A percentile compares a stretch with the other conserved stretches of the same genome.
phyloP scores from a whole-genome alignment of 1,284 basidiomycete genomes.

The Heterobasidion irregulare region DNA sequence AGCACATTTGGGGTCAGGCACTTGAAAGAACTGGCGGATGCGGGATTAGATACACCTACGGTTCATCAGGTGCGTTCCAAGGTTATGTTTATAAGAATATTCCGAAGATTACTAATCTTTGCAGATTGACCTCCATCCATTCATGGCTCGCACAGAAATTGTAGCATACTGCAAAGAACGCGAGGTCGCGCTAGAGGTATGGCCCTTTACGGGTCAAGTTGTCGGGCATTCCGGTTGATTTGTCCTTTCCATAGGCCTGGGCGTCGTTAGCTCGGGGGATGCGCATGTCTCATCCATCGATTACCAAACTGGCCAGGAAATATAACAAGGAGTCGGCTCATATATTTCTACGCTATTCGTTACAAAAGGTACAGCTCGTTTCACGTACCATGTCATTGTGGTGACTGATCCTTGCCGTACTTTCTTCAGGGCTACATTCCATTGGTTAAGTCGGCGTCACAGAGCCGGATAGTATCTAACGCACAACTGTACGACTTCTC shows the following conservation, averaged over 20 bases:
- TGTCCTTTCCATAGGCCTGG: conserved; percentile 34
- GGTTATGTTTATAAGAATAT: not conserved
- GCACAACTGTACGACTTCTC: conserved; percentile 52
- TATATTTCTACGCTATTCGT: conserved; percentile 64
- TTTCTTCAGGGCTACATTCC: conserved; percentile 39
- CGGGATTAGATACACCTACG: conserved; percentile 42
- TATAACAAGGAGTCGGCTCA: conserved; percentile 59
- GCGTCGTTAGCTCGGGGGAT: conserved; percentile 42
- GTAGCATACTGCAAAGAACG: conserved; percentile 51
- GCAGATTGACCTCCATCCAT: conserved; percentile 64
- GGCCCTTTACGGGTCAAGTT: conserved; percentile 25
- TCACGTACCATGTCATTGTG: not conserved
- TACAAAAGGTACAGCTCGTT: conserved; percentile 57
- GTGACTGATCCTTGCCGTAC: not conserved
- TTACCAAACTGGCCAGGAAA: conserved; percentile 35
- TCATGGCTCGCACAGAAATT: conserved; percentile 60
- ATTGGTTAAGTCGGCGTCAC: conserved; percentile 53
- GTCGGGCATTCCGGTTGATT: conserved; percentile 19
- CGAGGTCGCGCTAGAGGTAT: conserved; percentile 58
- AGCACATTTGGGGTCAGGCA: conserved; percentile 66
- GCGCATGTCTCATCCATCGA: conserved; percentile 39
- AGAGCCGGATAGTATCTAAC: conserved; percentile 48
- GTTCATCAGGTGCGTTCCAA: conserved; percentile 53
- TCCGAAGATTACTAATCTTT: not conserved
- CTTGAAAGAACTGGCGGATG: conserved; percentile 49